Conservation (phyloP, 305 asterid species). For the Fraxinus xanthoxyloides region DNA sequence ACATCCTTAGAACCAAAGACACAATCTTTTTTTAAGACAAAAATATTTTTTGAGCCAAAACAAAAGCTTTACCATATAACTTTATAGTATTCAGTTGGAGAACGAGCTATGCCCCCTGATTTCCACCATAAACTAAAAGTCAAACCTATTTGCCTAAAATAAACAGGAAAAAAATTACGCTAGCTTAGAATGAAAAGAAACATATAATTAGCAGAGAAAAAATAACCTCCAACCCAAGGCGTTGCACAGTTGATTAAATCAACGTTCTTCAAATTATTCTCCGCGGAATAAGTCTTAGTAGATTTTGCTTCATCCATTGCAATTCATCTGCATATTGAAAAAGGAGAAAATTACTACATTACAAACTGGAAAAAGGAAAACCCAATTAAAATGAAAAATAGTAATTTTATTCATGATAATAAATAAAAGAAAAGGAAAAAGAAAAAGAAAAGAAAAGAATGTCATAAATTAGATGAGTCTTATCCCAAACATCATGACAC, state of each 20-base stretch:
- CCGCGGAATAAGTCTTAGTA: conserved; percentile 10
- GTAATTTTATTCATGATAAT: neutral
- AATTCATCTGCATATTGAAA: conserved; percentile 34
- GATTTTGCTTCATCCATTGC: conserved; percentile 37
- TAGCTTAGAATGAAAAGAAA: neutral
- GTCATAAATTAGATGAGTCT: neutral
- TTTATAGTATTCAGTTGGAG: neutral
- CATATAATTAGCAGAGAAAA: conserved; percentile 37
- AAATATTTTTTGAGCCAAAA: neutral
- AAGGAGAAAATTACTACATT: neutral
- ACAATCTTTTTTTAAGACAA: neutral
- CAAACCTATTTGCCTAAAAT: neutral
- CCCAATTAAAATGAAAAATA: neutral
- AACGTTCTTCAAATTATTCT: conserved; percentile 17
- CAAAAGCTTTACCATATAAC: neutral
- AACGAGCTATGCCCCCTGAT: neutral
- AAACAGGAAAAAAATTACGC: neutral
- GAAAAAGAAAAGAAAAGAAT: neutral
- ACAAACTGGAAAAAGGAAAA: neutral
- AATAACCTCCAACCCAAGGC: conserved; percentile 41
- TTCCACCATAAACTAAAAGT: neutral
- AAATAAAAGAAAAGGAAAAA: neutral
- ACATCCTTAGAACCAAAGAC: neutral
- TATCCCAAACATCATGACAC: neutral
- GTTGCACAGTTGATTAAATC: conserved; percentile 34